These are phyloP conservation scores for Beta vulgaris DNA, from an alignment of 148 eudicot species.

Conservation along the genomic window DNA sequence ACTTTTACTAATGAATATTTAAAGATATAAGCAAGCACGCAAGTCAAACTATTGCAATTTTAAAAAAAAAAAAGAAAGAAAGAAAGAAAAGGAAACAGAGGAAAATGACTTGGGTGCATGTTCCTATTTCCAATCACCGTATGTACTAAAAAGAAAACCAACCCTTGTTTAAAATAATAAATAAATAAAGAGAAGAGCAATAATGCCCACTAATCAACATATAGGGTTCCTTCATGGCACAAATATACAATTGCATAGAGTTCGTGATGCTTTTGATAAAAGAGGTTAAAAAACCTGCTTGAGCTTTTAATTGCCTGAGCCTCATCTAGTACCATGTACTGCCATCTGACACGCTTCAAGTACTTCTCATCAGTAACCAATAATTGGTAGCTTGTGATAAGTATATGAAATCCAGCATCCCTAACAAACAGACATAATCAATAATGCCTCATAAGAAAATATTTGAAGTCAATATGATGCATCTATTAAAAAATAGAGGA, in stretches of 20 bases:
- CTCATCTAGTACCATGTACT: constrained; percentile 97
- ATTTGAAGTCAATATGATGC: background rate
- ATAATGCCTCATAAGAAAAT: constrained; percentile 12
- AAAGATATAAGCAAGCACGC: no score
- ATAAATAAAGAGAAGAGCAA: background rate
- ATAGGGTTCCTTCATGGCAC: background rate
- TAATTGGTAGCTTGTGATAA: constrained; percentile 91
- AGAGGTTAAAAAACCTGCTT: constrained; percentile 55
- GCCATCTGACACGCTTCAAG: constrained; percentile 96
- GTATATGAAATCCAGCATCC: constrained; percentile 97
- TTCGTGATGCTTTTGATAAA: background rate
- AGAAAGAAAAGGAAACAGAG: no score
- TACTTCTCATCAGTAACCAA: constrained; percentile 93
- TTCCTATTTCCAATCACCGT: no score
- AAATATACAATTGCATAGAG: background rate
- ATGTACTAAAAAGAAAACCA: background rate
- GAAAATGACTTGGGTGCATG: no score
- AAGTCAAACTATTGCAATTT: no score
- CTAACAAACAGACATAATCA: constrained; percentile 31
- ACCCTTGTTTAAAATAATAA: background rate
- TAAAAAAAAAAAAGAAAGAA: no score
- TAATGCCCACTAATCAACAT: background rate
- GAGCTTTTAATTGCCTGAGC: constrained; percentile 98
- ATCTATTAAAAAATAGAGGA: no score
- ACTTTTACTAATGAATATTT: no score